Evolutionary conservation across 305 asterid species (phyloP), one percentile per base, ranked within the genome.

Genomic region (Solanum hybrid): DNA sequence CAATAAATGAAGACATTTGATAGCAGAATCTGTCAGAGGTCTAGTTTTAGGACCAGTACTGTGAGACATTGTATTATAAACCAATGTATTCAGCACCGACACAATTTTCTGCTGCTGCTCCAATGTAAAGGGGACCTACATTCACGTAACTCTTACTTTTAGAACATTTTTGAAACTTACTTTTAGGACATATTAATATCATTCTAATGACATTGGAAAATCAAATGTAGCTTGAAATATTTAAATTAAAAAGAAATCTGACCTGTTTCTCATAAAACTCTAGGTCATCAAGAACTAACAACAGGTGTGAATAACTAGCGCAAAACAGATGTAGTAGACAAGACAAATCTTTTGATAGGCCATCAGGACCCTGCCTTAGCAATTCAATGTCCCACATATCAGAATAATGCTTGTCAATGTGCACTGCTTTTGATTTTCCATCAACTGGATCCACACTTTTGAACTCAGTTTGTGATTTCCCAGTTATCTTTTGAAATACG

Each of bases 251-350:
- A 40, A 73, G 75, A 87, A 90, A 89, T 77, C 90, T 73, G 88
- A 97, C 99, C 99, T 97, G 98, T 92, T 96, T 96, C 89, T 97
- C 98, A 89, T 96, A 97, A 92, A 97, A 97, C 91, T 97, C 99
- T 46, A 93, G 91, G 93, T 97, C 99, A 91, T 96, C 99, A 79
- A 97, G 98, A 92, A 97, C 95, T 93, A 95, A 93, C 91, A 97
- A 92, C 86, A 97, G 95, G 90, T 97, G 99, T 7, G 98, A 96
- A 91, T 97, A 97, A 90, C 94, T 89, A 92, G 98, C 94, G 90
- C 99, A 97, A 90, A 97, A 97, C 90, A 96, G 97, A 90, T 94
- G 95, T 82, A 97, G 98, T 89, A 95, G 94, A 93, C 96, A 94
- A 91, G 95, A 89, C 77, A 91, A 87, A 90, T 95, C 98, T 77